Percentiles rank a stretch among this genome's conserved stretches.
These are phyloP conservation scores for Plantago major DNA, from an alignment of 257 asterid genomes.

Conservation along the genomic window DNA sequence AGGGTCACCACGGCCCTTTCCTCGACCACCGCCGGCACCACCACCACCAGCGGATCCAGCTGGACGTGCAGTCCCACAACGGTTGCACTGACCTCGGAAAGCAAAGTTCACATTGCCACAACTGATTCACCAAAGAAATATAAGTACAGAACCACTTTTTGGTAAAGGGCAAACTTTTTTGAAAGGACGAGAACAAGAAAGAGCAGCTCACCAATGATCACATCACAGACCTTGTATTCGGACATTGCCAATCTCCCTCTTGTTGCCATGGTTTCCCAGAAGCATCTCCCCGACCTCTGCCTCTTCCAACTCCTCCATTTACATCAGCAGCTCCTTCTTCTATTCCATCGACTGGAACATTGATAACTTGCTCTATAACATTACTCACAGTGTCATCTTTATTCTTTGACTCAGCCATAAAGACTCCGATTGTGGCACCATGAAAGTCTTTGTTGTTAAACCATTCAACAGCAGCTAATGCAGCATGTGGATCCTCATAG, in stretches of 20 bases:
- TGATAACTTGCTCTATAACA: conserved; percentile 33
- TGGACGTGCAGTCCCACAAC: conserved; percentile 97
- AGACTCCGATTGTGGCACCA: conserved; percentile 78
- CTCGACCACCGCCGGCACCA: conserved; percentile 81
- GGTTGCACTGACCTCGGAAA: conserved; percentile 97
- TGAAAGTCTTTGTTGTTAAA: conserved; percentile 92
- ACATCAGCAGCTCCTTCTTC: conserved; percentile 55
- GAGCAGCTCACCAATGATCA: conserved; percentile 97
- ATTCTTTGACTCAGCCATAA: conserved; percentile 86
- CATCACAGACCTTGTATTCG: conserved; percentile 99
- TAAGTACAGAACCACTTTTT: conserved; percentile 10
- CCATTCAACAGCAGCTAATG: conserved; percentile 98
- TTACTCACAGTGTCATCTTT: conserved; percentile 52
- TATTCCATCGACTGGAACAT: conserved; percentile 34
- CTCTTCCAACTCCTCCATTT: conserved; percentile 69
- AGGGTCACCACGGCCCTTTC: conserved; percentile 72
- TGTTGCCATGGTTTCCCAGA: conserved; percentile 87
- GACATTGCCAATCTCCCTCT: conserved; percentile 95
- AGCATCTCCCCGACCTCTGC: conserved; percentile 83
- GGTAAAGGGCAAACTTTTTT: conserved; percentile 13
- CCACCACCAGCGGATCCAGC: conserved; percentile 75
- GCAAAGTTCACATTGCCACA: conserved; percentile 98
- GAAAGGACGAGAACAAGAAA: conserved; percentile 47
- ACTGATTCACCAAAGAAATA: conserved; percentile 44
- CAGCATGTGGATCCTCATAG: conserved; percentile 99